These are phyloP conservation scores for Beauveria sp. DNA, from an alignment of 2,329 filamentous ascomycete genomes.

Conservation along the genomic window DNA sequence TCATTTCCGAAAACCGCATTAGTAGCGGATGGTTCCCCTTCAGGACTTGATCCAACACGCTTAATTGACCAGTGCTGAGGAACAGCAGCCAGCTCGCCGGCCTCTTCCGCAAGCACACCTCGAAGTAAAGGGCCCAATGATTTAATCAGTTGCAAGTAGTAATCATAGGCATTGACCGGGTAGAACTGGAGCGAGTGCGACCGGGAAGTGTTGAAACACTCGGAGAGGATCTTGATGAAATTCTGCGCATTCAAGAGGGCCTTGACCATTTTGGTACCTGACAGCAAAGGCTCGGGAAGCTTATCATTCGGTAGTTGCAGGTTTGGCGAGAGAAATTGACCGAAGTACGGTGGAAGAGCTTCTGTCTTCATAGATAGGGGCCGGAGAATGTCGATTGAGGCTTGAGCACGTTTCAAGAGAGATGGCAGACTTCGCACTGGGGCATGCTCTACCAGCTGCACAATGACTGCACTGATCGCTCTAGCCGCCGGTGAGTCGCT, in stretches of 20 bases:
- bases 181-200: constrained; percentile 60
- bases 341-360: constrained; percentile 60
- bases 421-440: constrained; percentile 77
- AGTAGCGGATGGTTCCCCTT: constrained; percentile 15
- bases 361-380: constrained; percentile 50
- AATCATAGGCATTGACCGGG: constrained; percentile 75
- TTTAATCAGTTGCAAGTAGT: constrained; percentile 67
- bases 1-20: constrained; percentile 21
- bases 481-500: constrained; percentile 58
- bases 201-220: constrained; percentile 65
- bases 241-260: constrained; percentile 70
- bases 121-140: constrained; percentile 71
- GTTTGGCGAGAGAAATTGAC: constrained; percentile 50
- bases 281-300: constrained; percentile 35
- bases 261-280: constrained; percentile 73
- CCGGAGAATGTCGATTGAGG: constrained; percentile 58
- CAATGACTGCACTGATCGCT: constrained; percentile 65
- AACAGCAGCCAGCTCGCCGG: constrained; percentile 63
- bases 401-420: constrained; percentile 65
- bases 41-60: constrained; percentile 22
- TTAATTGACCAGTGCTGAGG: constrained; percentile 56
- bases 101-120: constrained; percentile 78
- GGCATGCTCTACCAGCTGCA: constrained; percentile 71
- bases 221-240: constrained; percentile 65
- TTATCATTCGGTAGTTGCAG: constrained; percentile 26